Conservation (phyloP, 352 stramenopile species). For the Blastocystis sp. region DNA sequence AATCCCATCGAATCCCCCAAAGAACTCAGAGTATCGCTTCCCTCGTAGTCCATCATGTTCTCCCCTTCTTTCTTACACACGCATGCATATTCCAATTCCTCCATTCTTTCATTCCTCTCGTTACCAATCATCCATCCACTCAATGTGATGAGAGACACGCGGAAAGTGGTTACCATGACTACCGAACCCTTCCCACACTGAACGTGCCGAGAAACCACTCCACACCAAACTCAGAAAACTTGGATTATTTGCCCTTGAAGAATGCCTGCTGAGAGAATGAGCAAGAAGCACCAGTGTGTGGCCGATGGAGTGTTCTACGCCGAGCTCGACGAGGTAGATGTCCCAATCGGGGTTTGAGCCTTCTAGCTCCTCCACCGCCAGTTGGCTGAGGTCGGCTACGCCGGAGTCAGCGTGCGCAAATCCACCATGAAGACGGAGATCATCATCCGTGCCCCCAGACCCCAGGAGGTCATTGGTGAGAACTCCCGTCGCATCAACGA, state of each 20-base stretch:
- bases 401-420: constrained; percentile 88
- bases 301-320: constrained; percentile 96
- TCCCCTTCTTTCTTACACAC: too few species aligned
- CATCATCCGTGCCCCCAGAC: constrained; percentile 96
- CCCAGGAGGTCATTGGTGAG: constrained; percentile 94
- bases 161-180: not conserved
- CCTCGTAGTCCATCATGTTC: too few species aligned
- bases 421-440: constrained; percentile 97
- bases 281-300: constrained; percentile 98
- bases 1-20: too few species aligned
- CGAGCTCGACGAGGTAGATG: constrained; percentile 22
- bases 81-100: too few species aligned
- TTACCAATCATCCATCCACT: too few species aligned
- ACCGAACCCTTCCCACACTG: not conserved
- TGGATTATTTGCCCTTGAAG: constrained; percentile 28
- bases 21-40: too few species aligned
- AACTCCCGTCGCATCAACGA: constrained; percentile 97
- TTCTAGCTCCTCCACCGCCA: not conserved
- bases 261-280: constrained; percentile 68
- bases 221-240: not conserved
- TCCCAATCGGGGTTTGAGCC: not conserved
- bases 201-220: not conserved
- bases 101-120: too few species aligned
- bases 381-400: not conserved
- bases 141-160: too few species aligned